Evolutionary conservation across 352 stramenopile genomes (phyloP), one percentile per base, ranked within the genome.

Genomic region (Elongisporangium senticosum): DNA sequence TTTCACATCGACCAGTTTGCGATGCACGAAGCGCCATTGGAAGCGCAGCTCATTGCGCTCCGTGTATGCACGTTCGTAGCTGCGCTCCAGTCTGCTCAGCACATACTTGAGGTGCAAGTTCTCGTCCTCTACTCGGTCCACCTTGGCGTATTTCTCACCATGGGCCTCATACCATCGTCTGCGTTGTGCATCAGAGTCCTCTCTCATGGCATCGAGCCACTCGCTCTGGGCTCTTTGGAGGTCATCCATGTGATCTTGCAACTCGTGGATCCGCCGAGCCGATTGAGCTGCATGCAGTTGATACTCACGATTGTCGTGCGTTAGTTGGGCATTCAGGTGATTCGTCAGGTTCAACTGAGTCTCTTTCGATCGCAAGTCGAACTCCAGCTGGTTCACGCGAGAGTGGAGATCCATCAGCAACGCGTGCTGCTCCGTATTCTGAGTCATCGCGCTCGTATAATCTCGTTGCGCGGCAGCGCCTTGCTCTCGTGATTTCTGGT

Each of bases 1-100:
- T 4, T 60, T 60, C 43, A 67, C 56, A 39, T 79, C 71, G 13
- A 65, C 69, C 40, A 83, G 66, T 56, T 75, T 72, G 20, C 72
- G 66, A 19, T 49, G 50, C 1, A 80, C 66, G 24, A 68, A 74
- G 17, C 50, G 53, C 69, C 72, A 74, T 48, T 72, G 67, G 28
- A 80, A 75, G 13, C 52, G 59, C 15, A 80, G 52, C 49, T 80
- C 69, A 20, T 80, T 66, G 0, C 63, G 49, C 1, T 64, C 53
- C 1, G 68, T 63, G 8, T 56, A 26, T 22, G 66, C 48, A 37
- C 69, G 53, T 24, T 77, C 66, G 21, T 63, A 53, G 33, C 62
- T 55, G 8, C 22, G 24, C 37, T 65, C 59, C 10, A 71, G 22
- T 19, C 68, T 63, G 7, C 24, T 39, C n/a, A 64, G 55, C 40